A percentile compares a stretch with the other conserved stretches of the same genome.
Evolutionary conservation across 305 asterid genomes (phyloP).

Genomic region (Rubia occidens): DNA sequence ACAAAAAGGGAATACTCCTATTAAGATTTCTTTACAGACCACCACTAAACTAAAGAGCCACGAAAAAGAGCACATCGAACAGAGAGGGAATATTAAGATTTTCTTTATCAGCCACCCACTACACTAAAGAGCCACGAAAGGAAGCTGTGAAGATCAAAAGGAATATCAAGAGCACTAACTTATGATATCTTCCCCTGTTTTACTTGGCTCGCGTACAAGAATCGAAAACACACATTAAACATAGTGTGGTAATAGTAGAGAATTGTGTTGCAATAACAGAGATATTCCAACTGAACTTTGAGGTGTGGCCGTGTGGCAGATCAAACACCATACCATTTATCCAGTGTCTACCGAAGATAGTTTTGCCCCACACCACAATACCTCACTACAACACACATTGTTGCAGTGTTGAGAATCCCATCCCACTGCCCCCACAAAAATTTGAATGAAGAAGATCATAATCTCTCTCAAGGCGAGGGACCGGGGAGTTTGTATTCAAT

Average conservation of each 20-base stretch:
- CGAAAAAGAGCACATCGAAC: not conserved
- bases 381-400: no score
- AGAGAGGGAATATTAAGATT: not conserved
- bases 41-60: no score
- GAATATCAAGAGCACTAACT: conserved; percentile 4
- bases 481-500: no score
- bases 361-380: no score
- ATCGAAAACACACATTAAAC: not conserved
- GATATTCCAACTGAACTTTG: not conserved
- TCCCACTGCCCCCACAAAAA: no score
- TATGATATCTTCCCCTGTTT: not conserved
- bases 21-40: no score
- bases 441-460: no score
- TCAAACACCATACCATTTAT: no score
- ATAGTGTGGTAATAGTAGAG: not conserved
- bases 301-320: not conserved
- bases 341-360: no score
- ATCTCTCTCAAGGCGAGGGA: no score
- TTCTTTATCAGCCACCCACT: not conserved
- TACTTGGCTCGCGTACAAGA: not conserved
- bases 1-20: not conserved
- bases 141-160: not conserved
- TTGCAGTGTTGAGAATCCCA: no score
- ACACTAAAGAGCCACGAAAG: not conserved
- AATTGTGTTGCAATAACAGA: not conserved